These are phyloP conservation scores for Capsicum pubescens DNA, from an alignment of 257 asterid species.

Conservation along the genomic window DNA sequence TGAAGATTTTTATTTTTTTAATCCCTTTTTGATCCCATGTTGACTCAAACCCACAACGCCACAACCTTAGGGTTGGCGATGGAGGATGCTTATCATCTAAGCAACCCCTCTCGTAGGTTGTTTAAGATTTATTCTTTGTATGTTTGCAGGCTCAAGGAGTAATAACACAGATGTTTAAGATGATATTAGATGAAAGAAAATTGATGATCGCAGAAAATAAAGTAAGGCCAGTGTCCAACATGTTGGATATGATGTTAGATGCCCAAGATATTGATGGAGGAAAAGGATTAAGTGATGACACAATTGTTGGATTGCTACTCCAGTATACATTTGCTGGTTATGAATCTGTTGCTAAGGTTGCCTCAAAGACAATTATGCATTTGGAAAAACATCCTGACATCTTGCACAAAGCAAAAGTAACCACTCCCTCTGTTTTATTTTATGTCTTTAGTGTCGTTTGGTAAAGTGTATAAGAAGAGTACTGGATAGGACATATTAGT, in stretches of 20 bases:
- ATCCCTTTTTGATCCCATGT: no score
- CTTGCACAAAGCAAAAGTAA: neutral
- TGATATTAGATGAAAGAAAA: neutral
- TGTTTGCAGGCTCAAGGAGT: neutral
- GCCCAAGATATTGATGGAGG: neutral
- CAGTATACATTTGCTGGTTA: neutral
- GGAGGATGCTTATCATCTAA: no score
- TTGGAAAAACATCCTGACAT: neutral
- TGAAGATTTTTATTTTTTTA: no score
- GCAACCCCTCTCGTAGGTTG: no score
- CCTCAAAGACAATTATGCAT: neutral
- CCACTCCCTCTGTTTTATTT: neutral
- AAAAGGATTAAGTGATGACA: neutral
- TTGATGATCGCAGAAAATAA: neutral
- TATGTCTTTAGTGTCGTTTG: neutral
- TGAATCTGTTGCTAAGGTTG: neutral
- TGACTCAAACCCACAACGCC: no score
- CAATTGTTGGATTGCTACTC: neutral
- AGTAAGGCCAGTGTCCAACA: neutral
- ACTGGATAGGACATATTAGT: no score
- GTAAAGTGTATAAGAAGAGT: no score
- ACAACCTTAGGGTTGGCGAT: no score
- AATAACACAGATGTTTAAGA: neutral
- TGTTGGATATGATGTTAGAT: neutral
- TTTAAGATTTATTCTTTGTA: no score